Evolutionary conservation across 148 eudicot genomes (phyloP).

Genomic region (Nyssa sinensis): DNA sequence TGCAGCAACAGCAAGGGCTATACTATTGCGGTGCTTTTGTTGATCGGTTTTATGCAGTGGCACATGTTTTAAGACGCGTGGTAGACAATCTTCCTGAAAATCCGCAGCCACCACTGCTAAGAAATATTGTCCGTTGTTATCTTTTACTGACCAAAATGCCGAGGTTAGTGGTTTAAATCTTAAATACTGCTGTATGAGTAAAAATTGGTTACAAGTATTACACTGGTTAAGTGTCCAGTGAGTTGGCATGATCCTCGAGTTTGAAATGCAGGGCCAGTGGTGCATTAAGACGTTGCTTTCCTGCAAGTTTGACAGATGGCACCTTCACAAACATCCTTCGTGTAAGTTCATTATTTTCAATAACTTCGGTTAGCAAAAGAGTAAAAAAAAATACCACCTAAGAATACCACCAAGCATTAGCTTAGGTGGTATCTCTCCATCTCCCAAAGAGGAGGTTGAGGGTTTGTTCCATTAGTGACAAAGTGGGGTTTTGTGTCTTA

Average conservation of each 20-base stretch:
- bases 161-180: constrained; percentile 1
- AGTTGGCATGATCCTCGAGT: not conserved
- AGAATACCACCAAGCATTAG: too few relatives aligned
- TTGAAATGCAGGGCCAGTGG: constrained; percentile 2
- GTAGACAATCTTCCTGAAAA: not conserved
- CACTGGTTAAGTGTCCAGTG: not conserved
- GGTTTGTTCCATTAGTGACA: too few relatives aligned
- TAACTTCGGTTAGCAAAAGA: not conserved
- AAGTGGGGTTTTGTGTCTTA: too few relatives aligned
- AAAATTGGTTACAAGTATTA: not conserved
- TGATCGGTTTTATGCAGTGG: not conserved
- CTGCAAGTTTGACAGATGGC: constrained; percentile 6
- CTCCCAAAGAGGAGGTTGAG: too few relatives aligned
- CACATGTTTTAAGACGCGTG: not conserved
- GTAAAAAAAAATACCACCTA: too few relatives aligned
- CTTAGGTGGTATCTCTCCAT: too few relatives aligned
- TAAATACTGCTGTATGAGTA: not conserved
- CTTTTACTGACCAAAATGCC: not conserved
- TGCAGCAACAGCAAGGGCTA: constrained; percentile 14
- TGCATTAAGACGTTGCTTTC: not conserved
- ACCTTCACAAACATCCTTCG: not conserved
- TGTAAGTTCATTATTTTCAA: constrained; percentile 1
- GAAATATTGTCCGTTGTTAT: constrained; percentile 2
- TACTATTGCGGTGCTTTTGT: not conserved
- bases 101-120: not conserved